These are phyloP conservation scores for Chaetoceros muelleri DNA, from an alignment of 108 stramenopile genomes.

Conservation along the genomic window DNA sequence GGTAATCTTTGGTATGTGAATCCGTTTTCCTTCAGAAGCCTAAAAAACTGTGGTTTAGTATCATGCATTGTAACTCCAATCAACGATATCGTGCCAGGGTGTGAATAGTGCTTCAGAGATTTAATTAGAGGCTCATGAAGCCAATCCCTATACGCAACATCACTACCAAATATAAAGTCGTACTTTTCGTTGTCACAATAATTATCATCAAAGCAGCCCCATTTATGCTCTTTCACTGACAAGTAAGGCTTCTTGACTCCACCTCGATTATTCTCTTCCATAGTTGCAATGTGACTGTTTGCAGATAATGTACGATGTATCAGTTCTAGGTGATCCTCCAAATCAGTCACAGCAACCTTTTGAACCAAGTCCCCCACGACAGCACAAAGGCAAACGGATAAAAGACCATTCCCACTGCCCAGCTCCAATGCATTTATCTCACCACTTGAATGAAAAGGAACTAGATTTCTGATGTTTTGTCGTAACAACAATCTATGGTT, in stretches of 20 bases:
- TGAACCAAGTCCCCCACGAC: conserved; percentile 23
- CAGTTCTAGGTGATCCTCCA: conserved; percentile 47
- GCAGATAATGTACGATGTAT: conserved; percentile 39
- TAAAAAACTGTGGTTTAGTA: conserved; percentile 67
- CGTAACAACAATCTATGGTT: conserved; percentile 4
- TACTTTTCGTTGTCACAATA: conserved; percentile 30
- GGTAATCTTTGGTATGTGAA: conserved; percentile 57
- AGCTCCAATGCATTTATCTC: conserved; percentile 43
- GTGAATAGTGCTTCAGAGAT: conserved; percentile 34
- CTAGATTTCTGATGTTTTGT: conserved; percentile 8
- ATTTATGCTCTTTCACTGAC: conserved; percentile 25
- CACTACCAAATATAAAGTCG: conserved; percentile 80
- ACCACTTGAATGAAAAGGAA: conserved; percentile 8
- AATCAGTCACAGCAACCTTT: conserved; percentile 35
- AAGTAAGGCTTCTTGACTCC: neutral
- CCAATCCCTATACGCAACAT: conserved; percentile 70
- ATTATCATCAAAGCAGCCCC: conserved; percentile 28
- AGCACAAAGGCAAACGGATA: conserved; percentile 52
- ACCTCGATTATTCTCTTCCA: neutral
- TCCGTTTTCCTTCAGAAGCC: conserved; percentile 31
- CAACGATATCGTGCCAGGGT: conserved; percentile 36
- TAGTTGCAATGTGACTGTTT: conserved; percentile 27
- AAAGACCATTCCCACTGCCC: conserved; percentile 75
- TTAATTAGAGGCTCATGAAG: conserved; percentile 71
- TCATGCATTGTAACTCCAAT: conserved; percentile 80